Base-by-base conservation (phyloP, 2,329 filamentous ascomycete genomes). In the Bipolaris sorokiniana region DNA sequence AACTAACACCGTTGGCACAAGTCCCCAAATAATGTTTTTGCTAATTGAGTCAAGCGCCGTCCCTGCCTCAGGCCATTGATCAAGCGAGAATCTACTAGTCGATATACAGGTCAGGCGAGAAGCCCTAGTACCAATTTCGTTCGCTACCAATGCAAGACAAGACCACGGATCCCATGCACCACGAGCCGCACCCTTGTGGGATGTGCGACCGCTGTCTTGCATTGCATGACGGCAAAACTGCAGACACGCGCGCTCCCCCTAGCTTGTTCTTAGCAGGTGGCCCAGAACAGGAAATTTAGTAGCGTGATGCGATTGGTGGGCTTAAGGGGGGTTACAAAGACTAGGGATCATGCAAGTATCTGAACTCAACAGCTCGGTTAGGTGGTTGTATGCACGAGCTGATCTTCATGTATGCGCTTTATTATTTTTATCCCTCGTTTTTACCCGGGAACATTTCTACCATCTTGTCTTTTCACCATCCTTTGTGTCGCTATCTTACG, bases 191-290 rank as follows among this genome's bases (percentile, higher is more conserved):
- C 47, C 62, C 57, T 42, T 63, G 59, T 46, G 42, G 7, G 11
- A 38, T 56, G 22, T 42, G 23, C 23, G 15, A 18, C 28, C n/a
- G 9, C 51, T 42, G 54, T 54, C 31, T 47, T n/a, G 51, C 51
- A 26, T 51, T 49, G 51, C 51, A 56, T 22, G 41, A 34, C 31
- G 47, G 56, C 36, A 58, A 34, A 28, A 31, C 16, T 36, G 36
- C 28, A 33, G 41, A 28, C 28, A 34, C 28, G 48, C 48, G 51
- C 52, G 34, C 22, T 15, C 20, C 13, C 40, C 13, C 48, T 54
- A 61, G 51, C 46, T 50, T 50, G 40, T 61, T 63, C 33, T 28
- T 28, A 59, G 64, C 53, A 63, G 61, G 56, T 61, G 56, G 23
- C 55, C 54, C 54, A 51, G 36, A 54, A 52, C 52, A 16, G 28